Evolutionary conservation across 208 protist genomes (phyloP).

Genomic region (Leishmania gerbilli): DNA sequence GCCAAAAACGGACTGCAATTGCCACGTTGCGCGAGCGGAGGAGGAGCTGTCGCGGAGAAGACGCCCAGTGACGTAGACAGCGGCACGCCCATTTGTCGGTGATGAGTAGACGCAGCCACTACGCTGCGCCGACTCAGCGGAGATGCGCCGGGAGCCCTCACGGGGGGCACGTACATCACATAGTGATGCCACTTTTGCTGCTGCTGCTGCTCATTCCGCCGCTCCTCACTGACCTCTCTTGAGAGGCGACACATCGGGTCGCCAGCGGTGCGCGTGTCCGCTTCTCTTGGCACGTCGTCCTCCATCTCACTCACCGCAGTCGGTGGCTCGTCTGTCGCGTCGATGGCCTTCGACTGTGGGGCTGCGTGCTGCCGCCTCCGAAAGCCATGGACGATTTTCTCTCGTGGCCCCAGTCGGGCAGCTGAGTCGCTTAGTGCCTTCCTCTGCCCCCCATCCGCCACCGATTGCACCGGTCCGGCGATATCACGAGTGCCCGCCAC

Average conservation of each 20-base stretch:
- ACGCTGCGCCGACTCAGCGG: too few relatives aligned
- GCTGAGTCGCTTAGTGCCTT: neutral
- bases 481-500: neutral
- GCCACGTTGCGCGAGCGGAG: neutral
- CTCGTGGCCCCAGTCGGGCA: neutral
- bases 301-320: neutral
- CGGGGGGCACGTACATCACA: slow-evolving; percentile 5
- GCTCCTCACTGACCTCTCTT: neutral
- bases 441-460: neutral
- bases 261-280: too few relatives aligned
- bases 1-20: too few relatives aligned
- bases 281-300: neutral
- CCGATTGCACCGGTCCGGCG: too few relatives aligned
- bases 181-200: slow-evolving; percentile 6
- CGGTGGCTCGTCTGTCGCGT: neutral
- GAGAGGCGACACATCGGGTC: too few relatives aligned
- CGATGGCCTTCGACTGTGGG: neutral
- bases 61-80: neutral
- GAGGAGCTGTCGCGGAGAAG: neutral
- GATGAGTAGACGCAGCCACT: neutral
- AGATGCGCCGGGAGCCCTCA: neutral
- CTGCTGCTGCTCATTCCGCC: neutral
- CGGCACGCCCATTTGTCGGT: neutral
- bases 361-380: neutral
- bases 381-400: neutral